Conservation (phyloP, 163 green algal species). For the Scenedesmus sp. region DNA sequence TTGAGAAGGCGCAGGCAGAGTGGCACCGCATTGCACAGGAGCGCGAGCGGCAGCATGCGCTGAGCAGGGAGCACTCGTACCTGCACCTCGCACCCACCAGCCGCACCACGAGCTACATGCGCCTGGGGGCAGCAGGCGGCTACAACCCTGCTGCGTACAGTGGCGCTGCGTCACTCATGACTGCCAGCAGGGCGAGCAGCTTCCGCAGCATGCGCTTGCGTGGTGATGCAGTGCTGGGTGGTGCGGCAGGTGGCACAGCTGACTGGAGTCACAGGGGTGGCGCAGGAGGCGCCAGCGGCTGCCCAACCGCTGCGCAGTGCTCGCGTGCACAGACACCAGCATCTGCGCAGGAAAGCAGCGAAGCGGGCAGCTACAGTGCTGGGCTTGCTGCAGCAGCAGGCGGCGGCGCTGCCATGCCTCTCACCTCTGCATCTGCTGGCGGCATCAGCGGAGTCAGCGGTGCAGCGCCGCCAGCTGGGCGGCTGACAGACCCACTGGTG, state of each 20-base stretch:
- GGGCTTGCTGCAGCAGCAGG: background rate
- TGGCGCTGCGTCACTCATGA: background rate
- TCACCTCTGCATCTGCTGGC: background rate
- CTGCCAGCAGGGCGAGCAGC: conserved; percentile 41
- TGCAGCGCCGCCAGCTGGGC: background rate
- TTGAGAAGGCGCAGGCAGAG: conserved; percentile 1
- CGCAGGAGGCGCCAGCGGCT: background rate
- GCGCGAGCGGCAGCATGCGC: conserved; percentile 1
- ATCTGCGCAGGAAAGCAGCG: conserved; percentile 21
- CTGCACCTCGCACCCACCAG: background rate
- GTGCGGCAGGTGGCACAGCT: conserved; percentile 4
- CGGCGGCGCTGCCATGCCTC: background rate
- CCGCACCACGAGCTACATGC: conserved; percentile 20
- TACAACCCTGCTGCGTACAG: background rate
- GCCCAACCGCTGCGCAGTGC: background rate
- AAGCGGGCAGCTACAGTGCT: conserved; percentile 4
- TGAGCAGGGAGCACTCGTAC: conserved; percentile 40
- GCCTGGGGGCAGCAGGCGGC: background rate
- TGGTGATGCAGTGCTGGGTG: conserved; percentile 11
- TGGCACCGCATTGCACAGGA: conserved; percentile 12
- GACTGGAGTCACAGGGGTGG: conserved; percentile 1
- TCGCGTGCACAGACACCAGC: conserved; percentile 23
- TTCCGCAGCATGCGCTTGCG: conserved; percentile 14
- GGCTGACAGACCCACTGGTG: background rate
- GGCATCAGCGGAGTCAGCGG: background rate